Base-by-base conservation (phyloP, 306 rosid species). In the apple (Malus domestica) region DNA sequence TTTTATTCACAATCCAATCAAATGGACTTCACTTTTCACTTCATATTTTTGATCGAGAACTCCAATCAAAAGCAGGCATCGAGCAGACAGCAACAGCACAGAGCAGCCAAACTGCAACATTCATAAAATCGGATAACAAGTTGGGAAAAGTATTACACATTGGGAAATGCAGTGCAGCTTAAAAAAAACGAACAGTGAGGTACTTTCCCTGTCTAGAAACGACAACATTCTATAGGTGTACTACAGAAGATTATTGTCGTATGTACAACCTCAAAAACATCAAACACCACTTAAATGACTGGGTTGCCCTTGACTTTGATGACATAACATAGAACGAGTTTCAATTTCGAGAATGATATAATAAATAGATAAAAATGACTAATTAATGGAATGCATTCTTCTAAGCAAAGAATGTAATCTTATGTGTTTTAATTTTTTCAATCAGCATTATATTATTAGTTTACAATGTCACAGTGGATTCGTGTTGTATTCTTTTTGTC, bases 21-120 rank as follows among this genome's bases (percentile, higher is more conserved):
- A 45, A 44, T 44, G 4, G 52, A 19, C 58, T 73, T 73, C 19
- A 59, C 5, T 15, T 72, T 57, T 57, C 33, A 71, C 55, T 15
- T 72, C 76, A 8, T 16, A 2, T 13, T 20, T 30, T 20, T 30
- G 58, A 73, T 44, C 19, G 27, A 13, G 27, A 54, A 20, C n/a
- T 61, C 70, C 59, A 73, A 72, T 87, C 85, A 95, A 83, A 95
- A 95, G 90, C 96, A 90, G 9, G 95, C 98, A 4, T 95, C 98
- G 84, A 95, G 77, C 63, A 95, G 85, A 73, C 98, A 95, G 76
- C 98, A 95, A 63, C 98, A 95, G 85, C 98, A 95, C 67, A 95
- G 82, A 78, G 95, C 98, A 88, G 98, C 98, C 96, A 95, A 85
- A 75, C 98, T 95, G 86, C 82, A 87, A 62, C 68, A 44, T 27